Conservation (phyloP, 106 monocot species). For the Dendrobium chrysotoxum region DNA sequence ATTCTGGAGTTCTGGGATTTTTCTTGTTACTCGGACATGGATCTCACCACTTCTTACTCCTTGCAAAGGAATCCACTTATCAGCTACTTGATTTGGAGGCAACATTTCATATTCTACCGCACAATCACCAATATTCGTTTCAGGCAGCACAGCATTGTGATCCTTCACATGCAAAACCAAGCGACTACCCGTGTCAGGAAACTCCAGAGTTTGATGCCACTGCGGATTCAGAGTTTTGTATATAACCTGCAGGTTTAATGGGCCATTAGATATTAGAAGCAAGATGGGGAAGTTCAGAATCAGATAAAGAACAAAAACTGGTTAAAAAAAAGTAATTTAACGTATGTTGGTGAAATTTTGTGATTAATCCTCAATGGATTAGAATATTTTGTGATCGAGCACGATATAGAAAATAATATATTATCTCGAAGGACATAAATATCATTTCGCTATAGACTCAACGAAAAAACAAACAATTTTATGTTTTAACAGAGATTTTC, state of each 20-base stretch:
- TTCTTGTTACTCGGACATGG: slow-evolving; percentile 75
- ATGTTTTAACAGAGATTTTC: too few species aligned
- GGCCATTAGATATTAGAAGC: not conserved
- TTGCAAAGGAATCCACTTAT: slow-evolving; percentile 93
- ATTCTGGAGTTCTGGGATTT: slow-evolving; percentile 45
- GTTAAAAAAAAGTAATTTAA: not conserved
- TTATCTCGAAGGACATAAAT: too few species aligned
- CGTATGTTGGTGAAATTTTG: too few species aligned
- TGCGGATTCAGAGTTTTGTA: slow-evolving; percentile 72
- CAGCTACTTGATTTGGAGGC: slow-evolving; percentile 54
- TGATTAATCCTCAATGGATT: too few species aligned
- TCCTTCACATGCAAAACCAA: slow-evolving; percentile 82
- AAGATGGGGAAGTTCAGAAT: not conserved
- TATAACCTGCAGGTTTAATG: slow-evolving; percentile 52
- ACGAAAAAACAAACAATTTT: too few species aligned
- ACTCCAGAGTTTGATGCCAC: slow-evolving; percentile 95
- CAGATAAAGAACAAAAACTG: not conserved
- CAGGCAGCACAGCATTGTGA: slow-evolving; percentile 78
- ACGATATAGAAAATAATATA: too few species aligned
- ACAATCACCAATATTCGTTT: slow-evolving; percentile 72
- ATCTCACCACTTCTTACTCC: slow-evolving; percentile 83
- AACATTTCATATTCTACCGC: slow-evolving; percentile 68
- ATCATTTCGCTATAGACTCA: too few species aligned
- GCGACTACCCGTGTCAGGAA: slow-evolving; percentile 64
- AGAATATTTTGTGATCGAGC: too few species aligned